Base-by-base conservation (phyloP, 805 yeast species). In the Candida methanosorbosa region DNA sequence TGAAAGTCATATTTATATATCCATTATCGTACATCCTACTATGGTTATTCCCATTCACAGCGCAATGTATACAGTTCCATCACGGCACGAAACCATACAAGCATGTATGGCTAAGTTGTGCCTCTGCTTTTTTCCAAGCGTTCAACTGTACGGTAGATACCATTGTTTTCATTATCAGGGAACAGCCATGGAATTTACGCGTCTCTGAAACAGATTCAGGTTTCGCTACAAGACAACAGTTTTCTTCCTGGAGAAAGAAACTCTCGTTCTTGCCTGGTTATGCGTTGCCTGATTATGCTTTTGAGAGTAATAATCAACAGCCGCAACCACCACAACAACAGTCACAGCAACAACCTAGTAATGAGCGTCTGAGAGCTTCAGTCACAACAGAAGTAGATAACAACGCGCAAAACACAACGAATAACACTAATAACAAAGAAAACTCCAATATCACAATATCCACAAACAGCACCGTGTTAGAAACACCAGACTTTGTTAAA, bases 31-130 rank as follows among this genome's bases (percentile, higher is more conserved):
- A 85, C 55, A 66, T 85, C 38, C 64, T 81, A 19, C 57, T 86
- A 31, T 87, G 97, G 97, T 50, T 80, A 16, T 78, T 82, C 43
- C 96, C 96, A 2, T 71, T 84, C 40, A 69, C 79, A 5, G 64
- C 74, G 24, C 82, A 81, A 46, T 64, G 75, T 37, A 41, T 43
- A 18, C 43, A 46, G 27, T 65, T 84, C 9, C 76, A 72, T 47
- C 62, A 69, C 44, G 61, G 64, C 26, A 61, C 67, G 44, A 75
- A 71, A 37, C 52, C 66, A 16, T 72, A 74, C 1, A 74, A 81
- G 2, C 64, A 72, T 8, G 68, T 68, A 39, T 80, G 90, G 80
- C 55, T 84, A 27, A 69, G 72, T 34, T 69, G 74, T 34, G 58
- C 81, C 36, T 75, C 81, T n/a, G 81, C 92, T 0, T 77, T 78